These are phyloP conservation scores for Zoysia japonica DNA, from an alignment of 176 grass and related monocot genomes.

Conservation along the genomic window DNA sequence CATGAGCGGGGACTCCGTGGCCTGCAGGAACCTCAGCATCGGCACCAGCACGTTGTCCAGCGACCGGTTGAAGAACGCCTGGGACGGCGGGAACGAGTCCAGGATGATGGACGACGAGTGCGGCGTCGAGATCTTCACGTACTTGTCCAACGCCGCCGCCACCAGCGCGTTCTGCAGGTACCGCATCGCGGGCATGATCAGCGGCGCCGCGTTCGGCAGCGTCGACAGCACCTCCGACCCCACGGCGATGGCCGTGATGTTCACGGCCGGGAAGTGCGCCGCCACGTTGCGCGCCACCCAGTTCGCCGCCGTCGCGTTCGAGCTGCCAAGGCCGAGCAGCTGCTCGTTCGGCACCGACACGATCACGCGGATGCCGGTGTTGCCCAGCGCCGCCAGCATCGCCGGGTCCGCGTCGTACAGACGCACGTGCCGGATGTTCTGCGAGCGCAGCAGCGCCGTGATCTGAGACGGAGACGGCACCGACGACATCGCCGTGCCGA, in stretches of 20 bases:
- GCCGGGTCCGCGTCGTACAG: slow-evolving; percentile 79
- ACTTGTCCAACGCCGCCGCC: slow-evolving; percentile 77
- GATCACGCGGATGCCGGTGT: slow-evolving; percentile 77
- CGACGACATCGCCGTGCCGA: slow-evolving; percentile 80
- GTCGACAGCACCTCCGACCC: slow-evolving; percentile 86
- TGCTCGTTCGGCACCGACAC: slow-evolving; percentile 96
- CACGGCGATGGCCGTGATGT: slow-evolving; percentile 87
- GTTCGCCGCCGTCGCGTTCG: slow-evolving; percentile 84
- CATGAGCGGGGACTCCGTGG: slow-evolving; percentile 75
- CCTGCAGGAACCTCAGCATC: slow-evolving; percentile 80
- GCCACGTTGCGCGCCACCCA: slow-evolving; percentile 83
- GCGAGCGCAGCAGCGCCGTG: slow-evolving; percentile 73
- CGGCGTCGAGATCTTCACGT: slow-evolving; percentile 83
- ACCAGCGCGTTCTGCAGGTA: slow-evolving; percentile 94
- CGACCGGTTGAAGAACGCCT: slow-evolving; percentile 98
- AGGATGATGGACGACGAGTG: slow-evolving; percentile 97
- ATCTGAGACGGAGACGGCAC: slow-evolving; percentile 82
- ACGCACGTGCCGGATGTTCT: slow-evolving; percentile 77
- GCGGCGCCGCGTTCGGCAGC: slow-evolving; percentile 67
- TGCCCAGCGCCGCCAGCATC: slow-evolving; percentile 77
- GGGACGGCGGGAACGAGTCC: slow-evolving; percentile 93
- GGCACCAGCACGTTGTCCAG: slow-evolving; percentile 65
- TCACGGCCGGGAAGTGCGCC: slow-evolving; percentile 74
- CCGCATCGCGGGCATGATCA: slow-evolving; percentile 74
- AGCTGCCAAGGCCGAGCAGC: slow-evolving; percentile 85